These are phyloP conservation scores for Priceomyces melissophilus DNA, from an alignment of 805 yeast genomes.

Conservation along the genomic window DNA sequence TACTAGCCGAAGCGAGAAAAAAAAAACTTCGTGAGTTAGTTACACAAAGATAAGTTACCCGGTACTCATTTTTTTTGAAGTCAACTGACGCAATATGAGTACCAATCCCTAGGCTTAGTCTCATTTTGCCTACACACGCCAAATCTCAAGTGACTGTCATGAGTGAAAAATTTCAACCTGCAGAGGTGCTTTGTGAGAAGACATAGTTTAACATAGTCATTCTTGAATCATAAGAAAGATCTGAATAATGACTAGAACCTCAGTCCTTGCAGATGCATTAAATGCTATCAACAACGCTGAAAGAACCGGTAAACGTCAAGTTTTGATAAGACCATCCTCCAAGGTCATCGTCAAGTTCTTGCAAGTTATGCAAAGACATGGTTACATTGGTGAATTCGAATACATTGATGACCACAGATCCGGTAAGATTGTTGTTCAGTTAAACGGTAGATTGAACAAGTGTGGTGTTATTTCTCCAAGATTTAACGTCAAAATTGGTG, in stretches of 20 bases:
- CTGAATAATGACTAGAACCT: constrained; percentile 86
- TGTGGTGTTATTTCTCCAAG: constrained; percentile 99
- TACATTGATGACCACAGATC: constrained; percentile 99
- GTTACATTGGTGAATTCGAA: constrained; percentile 98
- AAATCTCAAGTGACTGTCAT: not conserved
- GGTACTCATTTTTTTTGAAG: no score
- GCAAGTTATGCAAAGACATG: constrained; percentile 96
- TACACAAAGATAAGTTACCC: not conserved
- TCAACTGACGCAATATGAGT: no score
- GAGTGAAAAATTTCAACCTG: constrained; percentile 1
- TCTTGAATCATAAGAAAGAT: not conserved
- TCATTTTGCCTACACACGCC: no score
- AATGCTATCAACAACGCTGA: constrained; percentile 98
- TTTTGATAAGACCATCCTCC: constrained; percentile 95
- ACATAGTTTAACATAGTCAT: not conserved
- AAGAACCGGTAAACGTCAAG: constrained; percentile 99
- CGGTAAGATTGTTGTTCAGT: constrained; percentile 93
- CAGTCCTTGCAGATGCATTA: constrained; percentile 98
- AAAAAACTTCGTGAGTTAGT: not conserved
- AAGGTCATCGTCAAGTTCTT: constrained; percentile 97
- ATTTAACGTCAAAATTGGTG: constrained; percentile 93
- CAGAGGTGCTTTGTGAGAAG: not conserved
- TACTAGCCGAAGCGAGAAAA: constrained; percentile 1
- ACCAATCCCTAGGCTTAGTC: no score
- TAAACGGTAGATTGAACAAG: constrained; percentile 98